Percentiles rank a stretch among this genome's conserved stretches.
Conservation (phyloP, 1,284 basidiomycete species). For the Papiliotrema fonsecae region DNA sequence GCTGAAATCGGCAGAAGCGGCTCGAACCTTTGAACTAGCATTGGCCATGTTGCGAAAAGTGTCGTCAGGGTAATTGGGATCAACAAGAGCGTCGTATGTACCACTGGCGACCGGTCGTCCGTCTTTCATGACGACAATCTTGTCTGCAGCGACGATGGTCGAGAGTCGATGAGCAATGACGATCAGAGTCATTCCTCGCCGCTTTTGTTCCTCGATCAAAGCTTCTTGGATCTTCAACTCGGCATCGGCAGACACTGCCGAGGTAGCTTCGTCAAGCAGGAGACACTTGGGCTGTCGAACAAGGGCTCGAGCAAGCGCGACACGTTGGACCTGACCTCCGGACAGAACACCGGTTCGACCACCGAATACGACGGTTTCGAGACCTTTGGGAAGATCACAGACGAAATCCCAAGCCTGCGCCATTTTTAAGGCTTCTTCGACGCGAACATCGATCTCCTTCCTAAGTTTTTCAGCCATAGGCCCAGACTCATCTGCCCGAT, state of each 20-base stretch:
- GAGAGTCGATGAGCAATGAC: slow-evolving; percentile 48
- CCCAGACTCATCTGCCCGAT: slow-evolving; percentile 12
- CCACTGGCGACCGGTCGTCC: slow-evolving; percentile 46
- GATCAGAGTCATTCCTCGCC: slow-evolving; percentile 38
- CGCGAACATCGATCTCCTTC: slow-evolving; percentile 31
- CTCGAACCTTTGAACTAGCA: slow-evolving; percentile 9
- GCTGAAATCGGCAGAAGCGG: not conserved
- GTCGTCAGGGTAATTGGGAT: slow-evolving; percentile 17
- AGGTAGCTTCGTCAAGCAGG: slow-evolving; percentile 34
- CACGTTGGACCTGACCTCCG: slow-evolving; percentile 47
- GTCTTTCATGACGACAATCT: slow-evolving; percentile 44
- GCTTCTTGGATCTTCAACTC: slow-evolving; percentile 47
- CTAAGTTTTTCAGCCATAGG: slow-evolving; percentile 10
- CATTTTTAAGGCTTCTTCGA: slow-evolving; percentile 33
- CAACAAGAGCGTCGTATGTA: slow-evolving; percentile 45
- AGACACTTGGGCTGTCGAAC: slow-evolving; percentile 42
- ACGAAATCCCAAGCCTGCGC: slow-evolving; percentile 49
- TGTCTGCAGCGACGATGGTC: slow-evolving; percentile 42
- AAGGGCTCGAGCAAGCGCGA: slow-evolving; percentile 48
- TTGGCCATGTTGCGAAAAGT: slow-evolving; percentile 26
- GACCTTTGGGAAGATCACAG: slow-evolving; percentile 38
- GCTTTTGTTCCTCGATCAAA: slow-evolving; percentile 31
- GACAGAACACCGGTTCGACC: slow-evolving; percentile 41
- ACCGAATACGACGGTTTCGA: slow-evolving; percentile 44
- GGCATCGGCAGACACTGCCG: slow-evolving; percentile 48